Percentiles rank a stretch among this genome's conserved stretches.
phyloP scores from a whole-genome alignment of 139 green algal species.

The Chlorella sorokiniana region DNA sequence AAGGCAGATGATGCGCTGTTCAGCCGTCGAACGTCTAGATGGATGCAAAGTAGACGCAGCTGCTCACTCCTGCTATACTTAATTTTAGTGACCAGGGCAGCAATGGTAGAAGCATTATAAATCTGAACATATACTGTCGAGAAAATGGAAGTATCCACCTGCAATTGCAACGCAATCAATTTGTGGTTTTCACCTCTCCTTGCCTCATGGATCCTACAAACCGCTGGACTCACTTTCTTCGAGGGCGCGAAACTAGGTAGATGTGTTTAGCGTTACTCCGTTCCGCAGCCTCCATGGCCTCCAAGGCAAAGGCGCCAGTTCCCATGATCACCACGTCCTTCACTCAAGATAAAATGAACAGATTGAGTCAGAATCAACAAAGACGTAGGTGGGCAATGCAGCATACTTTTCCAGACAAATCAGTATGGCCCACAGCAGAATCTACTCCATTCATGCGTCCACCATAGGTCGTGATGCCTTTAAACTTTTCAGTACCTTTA shows the following conservation, averaged over 20 bases:
- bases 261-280: conserved; percentile 29
- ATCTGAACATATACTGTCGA: conserved; percentile 35
- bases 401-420: conserved; percentile 29
- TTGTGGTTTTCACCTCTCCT: neutral
- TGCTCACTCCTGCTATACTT: neutral
- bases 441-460: conserved; percentile 15
- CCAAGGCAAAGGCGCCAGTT: conserved; percentile 39
- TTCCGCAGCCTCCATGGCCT: conserved; percentile 33
- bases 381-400: neutral
- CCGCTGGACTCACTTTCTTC: conserved; percentile 7
- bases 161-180: neutral
- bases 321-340: conserved; percentile 39
- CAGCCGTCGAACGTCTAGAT: neutral
- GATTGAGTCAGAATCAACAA: neutral
- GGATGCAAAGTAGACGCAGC: neutral
- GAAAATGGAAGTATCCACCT: conserved; percentile 45
- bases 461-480: conserved; percentile 33
- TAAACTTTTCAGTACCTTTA: conserved; percentile 1
- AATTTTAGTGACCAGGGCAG: conserved; percentile 31
- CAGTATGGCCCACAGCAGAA: neutral
- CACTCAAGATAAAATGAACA: too few relatives aligned
- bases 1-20: neutral
- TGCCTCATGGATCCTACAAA: too few relatives aligned
- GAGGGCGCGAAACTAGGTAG: conserved; percentile 29
- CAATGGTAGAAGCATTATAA: conserved; percentile 17